Evolutionary conservation across 2,329 filamentous ascomycete species (phyloP), one percentile per base, ranked within the genome.

Genomic region (Colletotrichum musae): DNA sequence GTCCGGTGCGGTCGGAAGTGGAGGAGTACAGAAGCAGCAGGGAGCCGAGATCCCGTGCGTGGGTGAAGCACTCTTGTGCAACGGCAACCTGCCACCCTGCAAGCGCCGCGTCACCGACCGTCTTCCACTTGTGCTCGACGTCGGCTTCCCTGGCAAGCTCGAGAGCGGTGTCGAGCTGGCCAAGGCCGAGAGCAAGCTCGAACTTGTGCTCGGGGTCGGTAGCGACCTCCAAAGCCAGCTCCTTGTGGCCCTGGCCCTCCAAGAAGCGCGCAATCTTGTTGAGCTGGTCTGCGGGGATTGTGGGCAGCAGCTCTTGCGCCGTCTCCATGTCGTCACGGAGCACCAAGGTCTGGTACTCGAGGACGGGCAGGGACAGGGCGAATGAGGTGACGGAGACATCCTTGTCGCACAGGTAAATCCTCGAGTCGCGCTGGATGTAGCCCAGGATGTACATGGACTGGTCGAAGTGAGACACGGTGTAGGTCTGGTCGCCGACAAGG

Each of bases 201-300:
- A 99, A 98, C 78, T 97, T 96, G 83, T 99, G 96, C 82, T 99
- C 96, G 0, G 93, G 87, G 75, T 99, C 96, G 0, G 95, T 97
- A 10, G 96, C 95, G 16, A 99, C 94, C 74, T 98, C 94, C 16
- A 99, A 88, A 0, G 96, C 96, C 73, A 98, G 88, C 75, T 98
- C 95, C 83, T 98, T 98, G 83, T 97, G 94, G 48, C 95, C 95
- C 81, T 99, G 96, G 2, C 96, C 96, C 81, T 98, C 96, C 61
- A 99, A 87, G 87, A 99, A 99, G 24, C 96, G 92, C 4, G 96
- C 96, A 75, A 99, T 97, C 85, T 98, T 98, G 87, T 97, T 98
- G 81, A 97, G 93, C 80, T 99, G 94, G 72, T 97, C 94, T n/a
- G 91, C 85, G 0, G 95, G 94, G 45, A 99, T 95, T 21, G 92